Base-by-base conservation (phyloP, 371 early-diverging fungal genomes). In the Encephalitozoon hellem region DNA sequence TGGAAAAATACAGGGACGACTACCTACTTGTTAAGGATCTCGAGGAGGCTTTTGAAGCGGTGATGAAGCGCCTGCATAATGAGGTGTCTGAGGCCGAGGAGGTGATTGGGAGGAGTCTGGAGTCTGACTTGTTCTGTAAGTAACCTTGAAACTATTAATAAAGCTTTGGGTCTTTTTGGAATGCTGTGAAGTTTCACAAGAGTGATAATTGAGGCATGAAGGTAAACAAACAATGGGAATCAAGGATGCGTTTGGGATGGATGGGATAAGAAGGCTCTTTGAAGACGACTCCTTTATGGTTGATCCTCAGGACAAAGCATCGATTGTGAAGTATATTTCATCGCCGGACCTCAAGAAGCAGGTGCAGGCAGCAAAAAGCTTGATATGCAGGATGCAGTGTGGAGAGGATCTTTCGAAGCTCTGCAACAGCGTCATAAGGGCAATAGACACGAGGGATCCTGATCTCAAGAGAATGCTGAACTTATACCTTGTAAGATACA, bases 301-400 rank as follows among this genome's bases (percentile, higher is more conserved):
- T 4, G 18, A 34, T 18, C 59, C 59, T 18, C 18, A 34, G 59
- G 34, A 21, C 34, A 59, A 34, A 11, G 9, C 28, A 21, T 6
- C 0, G 59, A 59, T 59, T 59, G 28, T 38, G 38, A 28, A 32
- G 38, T 34, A 34, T 5, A 30, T 59, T 59, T 59, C 59, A 18
- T 59, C 59, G 3, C 15, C 21, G 34, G 18, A 34, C 18, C 5
- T 6, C n/a, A 59, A 59, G 59, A 59, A 34, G 59, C 59, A 59
- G 11, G 65, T 63, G 5, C 9, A 72, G 9, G 71, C 55, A 11
- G 34, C 77, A 43, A 73, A 34, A 38, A 67, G 49, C 25, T 39
- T 77, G 21, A 3, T 80, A 9, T 68, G 81, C 39, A 77, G 70
- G 67, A 47, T 68, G 45, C 81, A 80, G 47, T 32, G 71, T 23